These are phyloP conservation scores for Entomortierella beljakovae DNA, from an alignment of 192 early-diverging fungal species.

Conservation along the genomic window DNA sequence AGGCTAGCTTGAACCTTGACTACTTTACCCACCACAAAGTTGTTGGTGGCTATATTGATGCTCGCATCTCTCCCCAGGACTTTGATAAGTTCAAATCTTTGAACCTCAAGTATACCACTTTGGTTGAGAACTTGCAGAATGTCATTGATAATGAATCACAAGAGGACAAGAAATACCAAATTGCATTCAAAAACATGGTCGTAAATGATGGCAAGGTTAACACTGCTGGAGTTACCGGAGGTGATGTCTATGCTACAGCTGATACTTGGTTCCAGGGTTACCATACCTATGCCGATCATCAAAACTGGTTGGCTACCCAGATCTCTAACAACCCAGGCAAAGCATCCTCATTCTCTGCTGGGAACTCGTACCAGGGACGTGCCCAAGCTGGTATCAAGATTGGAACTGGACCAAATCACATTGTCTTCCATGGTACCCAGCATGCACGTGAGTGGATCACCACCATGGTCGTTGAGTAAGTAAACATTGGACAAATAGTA, in stretches of 20 bases:
- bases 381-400: slow-evolving; percentile 43
- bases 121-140: slow-evolving; percentile 58
- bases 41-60: slow-evolving; percentile 48
- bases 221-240: slow-evolving; percentile 1
- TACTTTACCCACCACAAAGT: slow-evolving; percentile 49
- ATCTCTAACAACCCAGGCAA: slow-evolving; percentile 32
- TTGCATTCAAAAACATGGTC: neutral
- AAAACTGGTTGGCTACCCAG: slow-evolving; percentile 28
- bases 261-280: slow-evolving; percentile 44
- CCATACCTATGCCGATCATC: slow-evolving; percentile 42
- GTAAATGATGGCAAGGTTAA: slow-evolving; percentile 18
- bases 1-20: slow-evolving; percentile 16
- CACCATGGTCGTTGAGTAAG: slow-evolving; percentile 59
- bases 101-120: slow-evolving; percentile 40
- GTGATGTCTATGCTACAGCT: slow-evolving; percentile 23
- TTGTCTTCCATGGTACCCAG: slow-evolving; percentile 58
- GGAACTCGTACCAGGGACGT: slow-evolving; percentile 33
- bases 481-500: neutral
- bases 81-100: slow-evolving; percentile 41
- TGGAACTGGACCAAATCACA: slow-evolving; percentile 37
- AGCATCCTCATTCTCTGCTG: slow-evolving; percentile 32
- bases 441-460: slow-evolving; percentile 75
- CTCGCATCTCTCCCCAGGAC: slow-evolving; percentile 37
- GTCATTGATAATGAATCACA: slow-evolving; percentile 58
- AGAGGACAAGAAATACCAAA: slow-evolving; percentile 29